Evolutionary conservation across 2,329 filamentous ascomycete species (phyloP), one percentile per base, ranked within the genome.

Genomic region (Colletotrichum higginsianum): DNA sequence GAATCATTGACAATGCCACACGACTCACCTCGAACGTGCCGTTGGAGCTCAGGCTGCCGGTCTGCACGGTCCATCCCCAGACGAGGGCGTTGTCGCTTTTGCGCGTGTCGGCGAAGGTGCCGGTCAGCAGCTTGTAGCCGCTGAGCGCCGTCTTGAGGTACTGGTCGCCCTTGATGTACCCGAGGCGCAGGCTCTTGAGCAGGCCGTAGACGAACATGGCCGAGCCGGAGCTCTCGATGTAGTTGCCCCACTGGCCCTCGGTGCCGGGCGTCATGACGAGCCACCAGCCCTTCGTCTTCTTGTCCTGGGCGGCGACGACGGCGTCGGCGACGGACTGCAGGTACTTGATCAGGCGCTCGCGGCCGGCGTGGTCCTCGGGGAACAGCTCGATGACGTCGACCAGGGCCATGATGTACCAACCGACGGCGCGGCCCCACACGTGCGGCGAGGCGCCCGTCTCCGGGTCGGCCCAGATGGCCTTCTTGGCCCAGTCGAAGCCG

Each of bases 361-460:
- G 81, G 13, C 81, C 83, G 1, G 79, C 74, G 35, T 84, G 81
- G 0, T 75, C 73, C 65, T 77, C 69, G 1, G 82, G 82, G 70
- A 83, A 84, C 12, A 85, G 75, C 55, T 86, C 83, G 11, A 88
- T 79, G 4, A 83, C 80, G 67, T 88, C 86, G 2, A 87, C 80
- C 4, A 88, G 77, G 1, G 82, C 83, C 77, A 88, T 82, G 61
- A 73, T 57, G 63, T 73, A 73, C 71, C 67, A 73, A 21, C 71
- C 86, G 15, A 87, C 75, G 26, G 84, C 81, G 15, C 87, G 79
- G 30, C 81, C 82, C 87, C 87, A 89, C n/a, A 88, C 86, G 16
- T 85, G 76, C 0, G 85, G 86, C 67, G 84, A 84, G 1, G 84
- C 84, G 5, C 87, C 87, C 0, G 84, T 87, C 4, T 77, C 73